Conservation (phyloP, 768 basidiomycete species). For the Auriscalpium vulgare region DNA sequence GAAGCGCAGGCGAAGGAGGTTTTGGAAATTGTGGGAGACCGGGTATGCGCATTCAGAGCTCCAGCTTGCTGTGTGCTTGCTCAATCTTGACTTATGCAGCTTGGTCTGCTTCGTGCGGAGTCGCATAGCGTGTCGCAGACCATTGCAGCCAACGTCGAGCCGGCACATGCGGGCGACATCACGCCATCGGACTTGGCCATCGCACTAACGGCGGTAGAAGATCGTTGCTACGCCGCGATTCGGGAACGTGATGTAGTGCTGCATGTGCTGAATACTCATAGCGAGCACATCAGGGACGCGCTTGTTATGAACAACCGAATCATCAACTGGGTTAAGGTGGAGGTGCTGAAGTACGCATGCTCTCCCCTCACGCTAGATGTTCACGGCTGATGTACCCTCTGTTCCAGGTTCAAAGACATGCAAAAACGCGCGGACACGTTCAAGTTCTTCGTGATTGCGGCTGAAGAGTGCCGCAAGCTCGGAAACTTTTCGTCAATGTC, state of each 20-base stretch:
- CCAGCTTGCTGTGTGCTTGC: too few relatives aligned
- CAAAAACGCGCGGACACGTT: constrained; percentile 30
- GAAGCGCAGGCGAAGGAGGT: constrained; percentile 1
- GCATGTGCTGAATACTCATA: constrained; percentile 26
- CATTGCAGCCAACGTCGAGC: background rate
- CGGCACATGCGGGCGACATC: constrained; percentile 24
- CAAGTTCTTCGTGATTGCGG: constrained; percentile 37
- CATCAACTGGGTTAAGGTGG: constrained; percentile 16
- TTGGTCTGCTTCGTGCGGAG: too few relatives aligned
- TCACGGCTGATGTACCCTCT: constrained; percentile 15
- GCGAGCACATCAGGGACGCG: constrained; percentile 26
- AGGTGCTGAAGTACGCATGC: constrained; percentile 2
- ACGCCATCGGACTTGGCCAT: constrained; percentile 34
- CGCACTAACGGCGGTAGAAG: constrained; percentile 36
- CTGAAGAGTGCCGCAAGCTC: constrained; percentile 35
- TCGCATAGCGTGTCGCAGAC: background rate
- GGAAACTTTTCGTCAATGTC: constrained; percentile 38
- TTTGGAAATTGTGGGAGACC: background rate
- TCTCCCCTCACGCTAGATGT: background rate
- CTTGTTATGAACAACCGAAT: constrained; percentile 32
- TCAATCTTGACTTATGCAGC: too few relatives aligned
- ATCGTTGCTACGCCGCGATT: constrained; percentile 31
- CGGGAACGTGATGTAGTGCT: constrained; percentile 35
- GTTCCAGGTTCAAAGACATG: constrained; percentile 26
- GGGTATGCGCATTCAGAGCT: background rate